Base-by-base conservation (phyloP, 139 green algal species). In the Chlamydomonas eustigma region DNA sequence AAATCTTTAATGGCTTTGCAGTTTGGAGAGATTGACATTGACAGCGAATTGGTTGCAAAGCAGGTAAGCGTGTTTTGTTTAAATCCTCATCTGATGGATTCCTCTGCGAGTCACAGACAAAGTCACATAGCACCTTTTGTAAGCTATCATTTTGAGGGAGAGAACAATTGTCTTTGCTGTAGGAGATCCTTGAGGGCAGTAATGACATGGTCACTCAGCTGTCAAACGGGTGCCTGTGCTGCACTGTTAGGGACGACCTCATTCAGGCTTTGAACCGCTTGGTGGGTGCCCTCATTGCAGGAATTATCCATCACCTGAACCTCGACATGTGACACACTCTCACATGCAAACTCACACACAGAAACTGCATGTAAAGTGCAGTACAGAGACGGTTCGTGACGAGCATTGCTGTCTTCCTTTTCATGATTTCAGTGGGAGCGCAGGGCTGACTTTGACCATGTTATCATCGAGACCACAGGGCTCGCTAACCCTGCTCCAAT, bases 21-120 rank as follows among this genome's bases (percentile, higher is more conserved):
- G 94, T 98, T 97, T 89, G 95, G 95, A 2, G 93, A 97, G 78
- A 94, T 98, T 58, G 95, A 97, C 84, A 98, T 99, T 71, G 95
- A 99, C 87, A 88, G 72, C 50, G 81, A 88, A 68, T 83, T 97
- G 34, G 91, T 96, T 32, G 81, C 78, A 1, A 80, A 81, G 50
- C 78, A 80, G 68, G 58, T 81, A 32, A 71, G 89, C 38, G 81
- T 87, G n/a, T n/a, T n/a, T n/a, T n/a, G n/a, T n/a, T n/a, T n/a
- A n/a, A n/a, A n/a, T n/a, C n/a, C n/a, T n/a, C n/a, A n/a, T n/a
- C n/a, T n/a, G n/a, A n/a, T n/a, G n/a, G n/a, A n/a, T n/a, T n/a
- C n/a, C n/a, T n/a, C n/a, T n/a, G n/a, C n/a, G 63, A n/a, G n/a
- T 28, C 63, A 18, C n/a, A n/a, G n/a, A n/a, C n/a, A n/a, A n/a